Evolutionary conservation across 305 asterid genomes (phyloP), one percentile per base, ranked within the genome.

Genomic region (Caryopteris hybrid): DNA sequence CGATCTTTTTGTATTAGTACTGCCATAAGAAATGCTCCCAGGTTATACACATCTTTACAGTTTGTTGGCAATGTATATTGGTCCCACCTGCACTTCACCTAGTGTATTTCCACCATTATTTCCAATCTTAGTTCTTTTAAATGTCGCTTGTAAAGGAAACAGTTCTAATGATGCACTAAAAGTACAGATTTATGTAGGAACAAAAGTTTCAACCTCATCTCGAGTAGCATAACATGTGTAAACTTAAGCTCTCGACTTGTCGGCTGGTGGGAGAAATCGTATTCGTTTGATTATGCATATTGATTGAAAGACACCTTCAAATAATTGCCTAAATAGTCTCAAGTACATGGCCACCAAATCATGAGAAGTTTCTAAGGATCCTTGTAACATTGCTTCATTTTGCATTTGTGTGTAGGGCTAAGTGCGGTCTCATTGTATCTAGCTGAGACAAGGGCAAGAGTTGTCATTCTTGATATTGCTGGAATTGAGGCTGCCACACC

Each of bases 361-460:
- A 25, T 4, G 4, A 25, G 4, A 47, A 47, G 54, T 27, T 47
- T 45, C n/a, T 20, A 22, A 48, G 29, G 34, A n/a, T 38, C 61
- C 33, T 43, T 23, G 1, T 8, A 38, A 7, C 11, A 38, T 38
- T 8, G 3, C 13, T 3, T 38, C 3, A 38, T 8, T 10, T n/a
- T 38, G n/a, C n/a, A n/a, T n/a, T n/a, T n/a, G n/a, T n/a, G n/a
- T n/a, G n/a, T n/a, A n/a, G n/a, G n/a, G n/a, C n/a, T 3, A 10
- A 38, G 9, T 38, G 8, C 2, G 70, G 76, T 80, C 68, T 81
- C 76, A 8, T 61, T 51, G 48, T 89, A 85, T 79, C 87, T 82
- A 63, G 93, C 82, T 60, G 98, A 91, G 84, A 75, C 98, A 5
- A 84, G 91, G 80, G 75, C 94, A 64, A 85, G 99, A 55, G 87